Conservation (phyloP, 768 basidiomycete species). For the Boletus rex-veris region DNA sequence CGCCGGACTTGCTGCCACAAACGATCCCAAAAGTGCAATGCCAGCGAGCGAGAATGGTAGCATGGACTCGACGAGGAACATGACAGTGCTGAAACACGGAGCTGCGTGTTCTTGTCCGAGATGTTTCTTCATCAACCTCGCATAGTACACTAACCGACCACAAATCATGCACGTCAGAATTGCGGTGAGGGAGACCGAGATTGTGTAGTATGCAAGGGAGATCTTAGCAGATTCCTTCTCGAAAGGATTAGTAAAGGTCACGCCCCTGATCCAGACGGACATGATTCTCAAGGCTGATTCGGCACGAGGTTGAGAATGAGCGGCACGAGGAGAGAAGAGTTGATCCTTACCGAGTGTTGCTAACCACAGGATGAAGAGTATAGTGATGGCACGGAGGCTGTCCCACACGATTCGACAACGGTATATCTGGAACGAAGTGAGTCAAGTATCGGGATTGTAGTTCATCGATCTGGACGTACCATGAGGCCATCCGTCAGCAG, state of each 20-base stretch:
- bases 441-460: not conserved
- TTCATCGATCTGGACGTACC: constrained; percentile 10
- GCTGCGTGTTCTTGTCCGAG: constrained; percentile 4
- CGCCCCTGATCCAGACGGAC: not conserved
- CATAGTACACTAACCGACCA: not conserved
- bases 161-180: constrained; percentile 11
- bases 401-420: constrained; percentile 33
- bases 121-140: not conserved
- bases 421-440: constrained; percentile 9
- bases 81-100: not conserved
- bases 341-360: constrained; percentile 7
- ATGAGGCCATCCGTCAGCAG: constrained; percentile 30
- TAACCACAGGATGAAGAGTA: constrained; percentile 12
- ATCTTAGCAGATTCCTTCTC: not conserved
- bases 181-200: not conserved
- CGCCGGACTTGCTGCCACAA: too few relatives aligned
- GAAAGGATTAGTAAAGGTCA: too few relatives aligned
- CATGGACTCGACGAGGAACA: not conserved
- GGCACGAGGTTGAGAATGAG: not conserved
- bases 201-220: constrained; percentile 1
- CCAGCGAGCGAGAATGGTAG: too few relatives aligned
- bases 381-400: constrained; percentile 2
- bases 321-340: not conserved
- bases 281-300: constrained; percentile 6
- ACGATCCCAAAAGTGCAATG: too few relatives aligned